Conservation (phyloP, 352 stramenopile genomes). For the Peronospora farinosa region DNA sequence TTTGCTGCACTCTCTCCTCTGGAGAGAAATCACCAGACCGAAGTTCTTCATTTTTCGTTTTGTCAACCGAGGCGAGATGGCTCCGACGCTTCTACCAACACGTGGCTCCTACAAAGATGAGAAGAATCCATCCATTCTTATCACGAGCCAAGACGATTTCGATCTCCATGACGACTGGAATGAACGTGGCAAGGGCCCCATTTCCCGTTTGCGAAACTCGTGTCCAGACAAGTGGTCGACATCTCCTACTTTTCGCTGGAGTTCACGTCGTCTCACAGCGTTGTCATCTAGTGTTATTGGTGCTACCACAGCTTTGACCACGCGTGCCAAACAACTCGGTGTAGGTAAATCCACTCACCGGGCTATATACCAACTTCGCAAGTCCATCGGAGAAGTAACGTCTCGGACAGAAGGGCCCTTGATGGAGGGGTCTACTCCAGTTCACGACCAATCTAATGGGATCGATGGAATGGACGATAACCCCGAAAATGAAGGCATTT, state of each 20-base stretch:
- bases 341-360: slow-evolving; percentile 17
- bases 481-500: slow-evolving; percentile 9
- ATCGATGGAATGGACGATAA: slow-evolving; percentile 6
- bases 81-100: slow-evolving; percentile 7
- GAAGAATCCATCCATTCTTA: slow-evolving; percentile 23
- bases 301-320: slow-evolving; percentile 10
- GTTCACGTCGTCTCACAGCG: slow-evolving; percentile 8
- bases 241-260: slow-evolving; percentile 5
- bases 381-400: slow-evolving; percentile 15
- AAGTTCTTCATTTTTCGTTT: slow-evolving; percentile 18
- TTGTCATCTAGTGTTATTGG: slow-evolving; percentile 19
- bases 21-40: neutral
- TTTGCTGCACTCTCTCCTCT: neutral
- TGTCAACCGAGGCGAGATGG: slow-evolving; percentile 7
- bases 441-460: slow-evolving; percentile 15
- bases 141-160: slow-evolving; percentile 14
- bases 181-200: slow-evolving; percentile 1
- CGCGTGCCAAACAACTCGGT: slow-evolving; percentile 16
- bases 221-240: slow-evolving; percentile 13
- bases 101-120: slow-evolving; percentile 9
- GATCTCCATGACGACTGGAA: slow-evolving; percentile 19
- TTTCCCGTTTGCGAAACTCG: slow-evolving; percentile 18
- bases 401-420: slow-evolving; percentile 5
- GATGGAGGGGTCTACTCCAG: neutral
- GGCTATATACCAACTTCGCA: slow-evolving; percentile 18